Percentiles rank a stretch among this genome's conserved stretches.
Conservation (phyloP, 2,329 filamentous ascomycete genomes). For the Pseudocercospora macadamiae region DNA sequence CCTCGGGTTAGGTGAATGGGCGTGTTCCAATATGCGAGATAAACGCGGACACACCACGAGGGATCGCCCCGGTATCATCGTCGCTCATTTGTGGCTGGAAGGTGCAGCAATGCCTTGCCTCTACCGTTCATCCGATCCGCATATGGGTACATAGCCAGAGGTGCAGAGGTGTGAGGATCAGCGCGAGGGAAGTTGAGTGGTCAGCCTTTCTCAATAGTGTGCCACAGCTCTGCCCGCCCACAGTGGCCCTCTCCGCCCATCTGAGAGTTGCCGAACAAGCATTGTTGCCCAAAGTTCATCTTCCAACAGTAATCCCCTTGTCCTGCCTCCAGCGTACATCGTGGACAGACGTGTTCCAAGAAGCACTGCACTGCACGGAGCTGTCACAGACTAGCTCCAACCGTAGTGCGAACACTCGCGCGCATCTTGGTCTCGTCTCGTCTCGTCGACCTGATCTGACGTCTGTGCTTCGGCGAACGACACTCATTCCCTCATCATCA, state of each 20-base stretch:
- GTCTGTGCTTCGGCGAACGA: slow-evolving; percentile 3
- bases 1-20: not conserved
- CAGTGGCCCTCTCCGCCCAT: not conserved
- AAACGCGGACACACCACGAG: not conserved
- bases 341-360: not conserved
- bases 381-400: slow-evolving; percentile 1
- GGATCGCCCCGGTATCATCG: not conserved
- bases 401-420: slow-evolving; percentile 4
- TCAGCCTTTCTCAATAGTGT: not conserved
- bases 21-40: not conserved
- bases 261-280: not conserved
- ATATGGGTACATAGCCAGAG: too few relatives aligned
- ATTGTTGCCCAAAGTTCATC: not conserved
- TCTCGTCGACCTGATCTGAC: too few relatives aligned
- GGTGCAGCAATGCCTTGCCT: not conserved
- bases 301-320: not conserved
- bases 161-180: not conserved
- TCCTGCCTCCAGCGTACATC: not conserved
- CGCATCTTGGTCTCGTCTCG: slow-evolving; percentile 1
- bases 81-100: not conserved
- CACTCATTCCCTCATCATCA: not conserved
- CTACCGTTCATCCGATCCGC: slow-evolving; percentile 2
- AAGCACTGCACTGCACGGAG: not conserved
- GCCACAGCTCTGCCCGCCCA: not conserved
- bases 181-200: not conserved